Conservation (phyloP, 192 early-diverging fungal species). For the Backusella westeae region DNA sequence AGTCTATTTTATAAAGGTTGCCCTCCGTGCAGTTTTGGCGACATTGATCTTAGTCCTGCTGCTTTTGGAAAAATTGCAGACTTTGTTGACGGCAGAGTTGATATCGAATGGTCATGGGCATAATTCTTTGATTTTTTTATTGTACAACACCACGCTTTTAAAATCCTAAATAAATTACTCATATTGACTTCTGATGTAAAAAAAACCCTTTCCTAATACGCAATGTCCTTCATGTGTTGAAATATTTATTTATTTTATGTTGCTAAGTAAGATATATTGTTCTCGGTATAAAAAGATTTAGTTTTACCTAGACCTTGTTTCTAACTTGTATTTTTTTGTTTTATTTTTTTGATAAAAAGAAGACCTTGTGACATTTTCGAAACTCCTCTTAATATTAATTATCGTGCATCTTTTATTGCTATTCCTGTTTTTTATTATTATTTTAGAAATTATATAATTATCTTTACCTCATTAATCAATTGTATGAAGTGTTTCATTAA, state of each 20-base stretch:
- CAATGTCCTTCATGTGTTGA: background rate
- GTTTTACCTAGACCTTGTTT: background rate
- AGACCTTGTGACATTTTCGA: background rate
- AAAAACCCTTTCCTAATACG: background rate
- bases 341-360: background rate
- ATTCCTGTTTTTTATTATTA: background rate
- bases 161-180: background rate
- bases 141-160: background rate
- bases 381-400: background rate
- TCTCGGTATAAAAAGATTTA: background rate
- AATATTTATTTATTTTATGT: background rate
- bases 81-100: conserved; percentile 23
- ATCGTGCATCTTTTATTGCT: background rate
- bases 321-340: background rate
- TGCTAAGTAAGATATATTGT: background rate
- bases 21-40: too few species aligned
- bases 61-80: conserved; percentile 43
- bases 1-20: conserved; percentile 15
- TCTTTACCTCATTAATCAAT: background rate
- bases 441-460: conserved; percentile 8
- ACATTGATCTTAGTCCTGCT: conserved; percentile 44
- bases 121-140: background rate
- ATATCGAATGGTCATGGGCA: conserved; percentile 39
- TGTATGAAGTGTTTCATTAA: background rate
- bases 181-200: background rate